Base-by-base conservation (phyloP, 2,329 filamentous ascomycete species). In the Corniculantispora saksenae region DNA sequence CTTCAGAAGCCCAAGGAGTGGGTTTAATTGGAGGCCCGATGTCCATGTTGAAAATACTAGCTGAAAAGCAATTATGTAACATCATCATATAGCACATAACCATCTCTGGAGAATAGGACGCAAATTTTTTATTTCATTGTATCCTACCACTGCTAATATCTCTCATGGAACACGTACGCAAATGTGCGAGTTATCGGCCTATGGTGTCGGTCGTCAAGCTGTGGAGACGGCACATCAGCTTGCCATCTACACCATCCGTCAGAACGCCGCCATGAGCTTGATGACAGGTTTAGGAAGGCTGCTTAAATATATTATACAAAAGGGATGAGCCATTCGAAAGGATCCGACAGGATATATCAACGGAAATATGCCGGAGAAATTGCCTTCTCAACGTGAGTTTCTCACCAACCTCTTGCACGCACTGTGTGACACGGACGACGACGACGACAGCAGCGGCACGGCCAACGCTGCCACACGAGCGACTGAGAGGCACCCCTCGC, bases 1-100 rank as follows among this genome's bases (percentile, higher is more conserved):
- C 77, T 91, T 68, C 83, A 81, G 73, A 82, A 86, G 38, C 88
- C 89, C 23, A 87, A 84, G 72, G 87, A 90, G 67, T 91, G 89
- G 89, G 85, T 90, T 68, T 89, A 76, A 77, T 51, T 19, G 5
- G 43, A 9, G 15, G 9, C 19, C 8, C 5, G 17, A 17, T 13
- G 25, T 45, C 21, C n/a, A 29, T 35, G 27, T 38, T 15, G 13
- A 27, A 38, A 19, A 5, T 27, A 32, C 61, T 40, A 56, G 53
- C 12, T 27, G 51, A n/a, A 61, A 17, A 45, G 12, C 23, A 45
- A 17, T 21, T 3, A 48, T 63, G 61, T 63, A 63, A 38, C 12
- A 63, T n/a, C 57, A 63, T n/a, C 45, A 6, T 63, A 53, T 63
- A 63, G 27, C 38, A 56, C 47, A 56, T 15, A 21, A 15, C 12